Conservation (phyloP, 2,329 filamentous ascomycete genomes). For the Beauveria sp. region DNA sequence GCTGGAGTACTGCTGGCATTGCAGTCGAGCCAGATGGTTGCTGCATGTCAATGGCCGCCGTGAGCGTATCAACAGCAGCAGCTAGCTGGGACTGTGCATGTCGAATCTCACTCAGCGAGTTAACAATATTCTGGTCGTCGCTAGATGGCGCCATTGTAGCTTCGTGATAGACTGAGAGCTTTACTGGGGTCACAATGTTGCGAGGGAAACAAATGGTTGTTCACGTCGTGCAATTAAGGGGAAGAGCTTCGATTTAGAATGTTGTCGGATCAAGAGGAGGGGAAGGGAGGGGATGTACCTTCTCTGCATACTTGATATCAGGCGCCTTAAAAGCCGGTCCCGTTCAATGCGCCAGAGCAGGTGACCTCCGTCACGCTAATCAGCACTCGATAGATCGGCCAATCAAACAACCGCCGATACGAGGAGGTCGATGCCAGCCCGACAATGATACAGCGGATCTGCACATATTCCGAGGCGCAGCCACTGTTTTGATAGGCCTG, state of each 20-base stretch:
- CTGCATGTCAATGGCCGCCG: slow-evolving; percentile 20
- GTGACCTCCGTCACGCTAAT: slow-evolving; percentile 2
- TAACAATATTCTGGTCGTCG: slow-evolving; percentile 5
- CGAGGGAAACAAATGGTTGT: not conserved
- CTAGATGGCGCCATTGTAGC: slow-evolving; percentile 6
- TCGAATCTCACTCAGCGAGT: slow-evolving; percentile 33
- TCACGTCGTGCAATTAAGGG: not conserved
- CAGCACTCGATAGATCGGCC: slow-evolving; percentile 1
- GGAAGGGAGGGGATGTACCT: slow-evolving; percentile 4
- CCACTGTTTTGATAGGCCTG: not conserved
- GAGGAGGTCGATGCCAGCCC: not conserved
- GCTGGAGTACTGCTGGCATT: not conserved
- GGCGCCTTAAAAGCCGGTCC: not conserved
- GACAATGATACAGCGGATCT: not conserved
- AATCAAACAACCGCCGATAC: not conserved
- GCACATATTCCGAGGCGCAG: not conserved
- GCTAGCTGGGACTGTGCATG: slow-evolving; percentile 34
- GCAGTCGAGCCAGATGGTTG: not conserved
- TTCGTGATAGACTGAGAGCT: not conserved
- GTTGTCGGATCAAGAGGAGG: not conserved
- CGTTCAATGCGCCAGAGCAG: slow-evolving; percentile 1
- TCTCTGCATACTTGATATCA: not conserved
- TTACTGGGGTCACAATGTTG: not conserved
- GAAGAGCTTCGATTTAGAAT: not conserved
- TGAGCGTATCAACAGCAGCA: slow-evolving; percentile 32